Conservation (phyloP, 306 rosid species). For the Castanospermum australe region DNA sequence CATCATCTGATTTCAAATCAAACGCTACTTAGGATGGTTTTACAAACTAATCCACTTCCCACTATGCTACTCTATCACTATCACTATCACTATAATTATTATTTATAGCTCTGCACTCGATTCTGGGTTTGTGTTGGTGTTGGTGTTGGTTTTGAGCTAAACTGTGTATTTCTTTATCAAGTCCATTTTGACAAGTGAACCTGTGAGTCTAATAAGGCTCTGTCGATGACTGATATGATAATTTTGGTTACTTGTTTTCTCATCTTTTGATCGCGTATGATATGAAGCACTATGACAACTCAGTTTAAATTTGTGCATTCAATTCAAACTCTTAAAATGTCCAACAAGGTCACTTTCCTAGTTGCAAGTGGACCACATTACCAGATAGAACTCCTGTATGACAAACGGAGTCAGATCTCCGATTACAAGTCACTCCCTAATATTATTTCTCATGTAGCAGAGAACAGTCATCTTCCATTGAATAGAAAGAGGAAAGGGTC, state of each 20-base stretch:
- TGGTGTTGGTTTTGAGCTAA: not conserved
- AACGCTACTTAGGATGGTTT: not conserved
- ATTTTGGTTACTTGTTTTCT: not conserved
- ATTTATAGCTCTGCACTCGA: not conserved
- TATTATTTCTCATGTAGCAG: too few species aligned
- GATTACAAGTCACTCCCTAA: too few species aligned
- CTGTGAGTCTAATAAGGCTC: constrained; percentile 14
- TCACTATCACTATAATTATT: too few species aligned
- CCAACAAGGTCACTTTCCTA: too few species aligned
- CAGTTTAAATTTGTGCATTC: too few species aligned
- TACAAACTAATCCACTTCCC: not conserved
- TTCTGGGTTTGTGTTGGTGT: constrained; percentile 1
- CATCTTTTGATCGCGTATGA: not conserved
- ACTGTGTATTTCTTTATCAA: not conserved
- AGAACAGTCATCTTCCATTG: too few species aligned
- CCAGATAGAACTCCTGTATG: too few species aligned
- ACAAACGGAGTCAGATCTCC: too few species aligned
- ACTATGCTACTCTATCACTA: not conserved
- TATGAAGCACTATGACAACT: not conserved
- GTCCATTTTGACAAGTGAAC: not conserved
- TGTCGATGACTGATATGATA: not conserved
- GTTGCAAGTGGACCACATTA: too few species aligned
- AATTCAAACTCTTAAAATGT: too few species aligned
- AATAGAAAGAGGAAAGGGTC: too few species aligned
- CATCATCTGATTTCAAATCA: constrained; percentile 44